Percentiles rank a stretch among this genome's conserved stretches.
Conservation (phyloP, 306 rosid genomes). For the Amphicarpaea edgeworthii region DNA sequence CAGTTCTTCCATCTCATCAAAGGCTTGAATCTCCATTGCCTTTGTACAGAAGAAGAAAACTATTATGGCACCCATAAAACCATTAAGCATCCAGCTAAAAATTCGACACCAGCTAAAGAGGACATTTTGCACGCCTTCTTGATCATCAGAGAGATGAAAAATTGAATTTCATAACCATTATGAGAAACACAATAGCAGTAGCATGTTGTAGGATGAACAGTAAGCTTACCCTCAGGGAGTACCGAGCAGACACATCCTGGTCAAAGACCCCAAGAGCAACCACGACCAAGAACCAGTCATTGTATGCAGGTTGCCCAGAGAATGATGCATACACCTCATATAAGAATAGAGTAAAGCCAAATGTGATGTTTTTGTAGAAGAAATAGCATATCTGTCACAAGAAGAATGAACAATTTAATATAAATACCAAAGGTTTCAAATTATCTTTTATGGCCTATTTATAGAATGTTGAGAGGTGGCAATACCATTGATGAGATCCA, state of each 20-base stretch:
- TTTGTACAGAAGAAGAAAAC: slow-evolving; percentile 84
- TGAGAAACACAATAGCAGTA: slow-evolving; percentile 24
- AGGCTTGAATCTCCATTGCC: slow-evolving; percentile 73
- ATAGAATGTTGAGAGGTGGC: slow-evolving; percentile 24
- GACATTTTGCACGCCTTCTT: slow-evolving; percentile 91
- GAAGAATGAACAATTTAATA: slow-evolving; percentile 50
- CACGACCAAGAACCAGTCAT: slow-evolving; percentile 95
- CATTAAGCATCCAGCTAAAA: slow-evolving; percentile 90
- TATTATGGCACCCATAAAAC: slow-evolving; percentile 67
- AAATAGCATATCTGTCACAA: slow-evolving; percentile 88
- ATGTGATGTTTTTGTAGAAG: slow-evolving; percentile 91
- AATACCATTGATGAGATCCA: slow-evolving; percentile 94
- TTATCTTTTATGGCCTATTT: slow-evolving; percentile 18
- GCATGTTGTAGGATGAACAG: slow-evolving; percentile 4
- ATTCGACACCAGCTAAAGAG: slow-evolving; percentile 95
- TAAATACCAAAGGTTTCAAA: neutral
- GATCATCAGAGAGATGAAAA: slow-evolving; percentile 43
- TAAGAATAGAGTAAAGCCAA: slow-evolving; percentile 88
- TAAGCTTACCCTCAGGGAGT: slow-evolving; percentile 71
- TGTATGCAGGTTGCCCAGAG: slow-evolving; percentile 87
- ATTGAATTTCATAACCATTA: slow-evolving; percentile 22
- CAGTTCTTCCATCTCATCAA: slow-evolving; percentile 70
- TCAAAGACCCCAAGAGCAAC: slow-evolving; percentile 91
- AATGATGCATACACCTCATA: slow-evolving; percentile 87
- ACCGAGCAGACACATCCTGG: slow-evolving; percentile 93